These are phyloP conservation scores for Arachis stenosperma DNA, from an alignment of 306 rosid species.

Conservation along the genomic window DNA sequence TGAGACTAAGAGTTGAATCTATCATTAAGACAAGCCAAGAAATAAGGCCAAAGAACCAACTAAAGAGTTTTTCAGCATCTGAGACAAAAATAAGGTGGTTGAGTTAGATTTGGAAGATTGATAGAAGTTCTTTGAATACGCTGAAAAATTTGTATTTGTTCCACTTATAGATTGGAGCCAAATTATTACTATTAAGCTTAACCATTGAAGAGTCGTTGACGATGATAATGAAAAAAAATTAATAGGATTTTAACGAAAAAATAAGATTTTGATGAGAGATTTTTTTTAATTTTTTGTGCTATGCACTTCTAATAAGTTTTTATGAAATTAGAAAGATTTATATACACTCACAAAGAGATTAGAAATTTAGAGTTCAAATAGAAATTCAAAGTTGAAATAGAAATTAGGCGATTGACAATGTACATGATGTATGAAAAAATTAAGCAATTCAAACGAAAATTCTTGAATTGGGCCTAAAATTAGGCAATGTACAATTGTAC, in stretches of 20 bases:
- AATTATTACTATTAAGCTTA: constrained; percentile 74
- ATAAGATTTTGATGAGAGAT: no score
- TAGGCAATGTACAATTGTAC: no score
- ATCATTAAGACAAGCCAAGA: constrained; percentile 79
- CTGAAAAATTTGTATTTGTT: constrained; percentile 82
- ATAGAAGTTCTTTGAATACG: constrained; percentile 71
- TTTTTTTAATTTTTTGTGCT: background rate
- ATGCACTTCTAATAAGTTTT: background rate
- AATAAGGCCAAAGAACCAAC: constrained; percentile 82
- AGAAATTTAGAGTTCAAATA: no score
- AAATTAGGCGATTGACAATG: no score
- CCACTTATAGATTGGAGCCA: constrained; percentile 95
- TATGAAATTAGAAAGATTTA: background rate
- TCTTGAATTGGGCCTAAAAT: no score
- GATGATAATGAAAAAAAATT: constrained; percentile 31
- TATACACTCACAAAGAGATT: no score
- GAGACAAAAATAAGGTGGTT: constrained; percentile 92
- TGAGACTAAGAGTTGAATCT: constrained; percentile 72
- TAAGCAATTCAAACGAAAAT: no score
- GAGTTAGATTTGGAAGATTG: constrained; percentile 78
- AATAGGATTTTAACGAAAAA: no score
- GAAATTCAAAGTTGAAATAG: no score
- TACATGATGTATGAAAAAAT: no score
- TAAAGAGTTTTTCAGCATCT: constrained; percentile 86
- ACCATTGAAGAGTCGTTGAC: constrained; percentile 68